Evolutionary conservation across 164 flowering plant genomes (phyloP), one percentile per base, ranked within the genome.

Genomic region (Vitis rotundifolia): DNA sequence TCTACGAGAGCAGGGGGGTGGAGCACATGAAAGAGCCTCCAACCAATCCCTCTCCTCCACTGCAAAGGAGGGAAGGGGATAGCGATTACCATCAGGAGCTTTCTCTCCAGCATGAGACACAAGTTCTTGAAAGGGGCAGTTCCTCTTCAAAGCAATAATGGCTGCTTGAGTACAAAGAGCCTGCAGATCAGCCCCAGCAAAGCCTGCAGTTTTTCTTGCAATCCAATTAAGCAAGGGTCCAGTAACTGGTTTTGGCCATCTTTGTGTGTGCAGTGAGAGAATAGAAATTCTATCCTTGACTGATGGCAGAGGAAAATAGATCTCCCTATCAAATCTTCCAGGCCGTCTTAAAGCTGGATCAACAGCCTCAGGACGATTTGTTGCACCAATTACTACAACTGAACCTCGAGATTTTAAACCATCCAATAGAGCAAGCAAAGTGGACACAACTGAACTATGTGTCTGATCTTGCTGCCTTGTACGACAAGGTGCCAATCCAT

Each of bases 131-230:
- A 90, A 80, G 68, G 94, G 86, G 68, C 90, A 91, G 76, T 76
- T 88, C 83, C 98, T 88, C 79, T 88, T 91, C 79, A 95, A 73
- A 61, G 97, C 93, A 80, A 82, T 81, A 69, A 93, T 88, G 56
- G 94, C 99, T 49, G 95, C 93, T 79, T 95, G 99, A 64, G 97
- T 88, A 78, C 99, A 95, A 75, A 95, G 97, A 64, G 98, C 97
- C 84, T 95, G 98, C 50, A 95, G 77, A 85, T 95, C 99, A 22
- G 99, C 99, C 75, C 99, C 99, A 77, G 99, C 99, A 86, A 85
- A 95, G 8, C 98, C 99, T 62, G 84, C 83, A 71, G 99, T 95
- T 82, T 72, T 76, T 63, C 76, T 76, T 9, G 98, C 92, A 71
- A 93, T 73, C 94, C 87, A 88, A 73, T 83, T 78, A 53, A 93